These are phyloP conservation scores for Metschnikowia reukaufii DNA, from an alignment of 805 yeast genomes.

Conservation along the genomic window DNA sequence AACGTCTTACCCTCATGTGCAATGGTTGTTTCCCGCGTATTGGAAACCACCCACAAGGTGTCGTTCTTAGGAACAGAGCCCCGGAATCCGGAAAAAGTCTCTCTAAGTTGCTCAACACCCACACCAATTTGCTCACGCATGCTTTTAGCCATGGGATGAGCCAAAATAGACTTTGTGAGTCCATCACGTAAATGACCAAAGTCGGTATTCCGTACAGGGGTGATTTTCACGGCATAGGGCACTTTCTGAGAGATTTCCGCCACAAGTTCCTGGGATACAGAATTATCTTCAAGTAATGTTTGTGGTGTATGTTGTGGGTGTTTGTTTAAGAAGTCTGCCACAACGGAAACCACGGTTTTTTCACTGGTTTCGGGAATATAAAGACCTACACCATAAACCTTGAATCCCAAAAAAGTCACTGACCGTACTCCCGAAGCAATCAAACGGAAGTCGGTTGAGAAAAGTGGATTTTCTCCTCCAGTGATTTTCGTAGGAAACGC, in stretches of 20 bases:
- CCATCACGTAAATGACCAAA: constrained; percentile 90
- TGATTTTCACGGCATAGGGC: constrained; percentile 68
- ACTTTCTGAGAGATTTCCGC: constrained; percentile 57
- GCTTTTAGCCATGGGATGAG: constrained; percentile 58
- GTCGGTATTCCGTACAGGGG: constrained; percentile 89
- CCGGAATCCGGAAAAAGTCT: constrained; percentile 55
- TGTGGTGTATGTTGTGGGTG: constrained; percentile 8
- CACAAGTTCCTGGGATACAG: constrained; percentile 52
- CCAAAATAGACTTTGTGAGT: constrained; percentile 72
- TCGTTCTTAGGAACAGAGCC: constrained; percentile 78
- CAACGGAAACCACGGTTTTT: constrained; percentile 10
- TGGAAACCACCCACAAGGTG: constrained; percentile 52
- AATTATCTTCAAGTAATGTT: constrained; percentile 46
- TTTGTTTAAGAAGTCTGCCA: constrained; percentile 7
- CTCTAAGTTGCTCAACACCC: constrained; percentile 69
- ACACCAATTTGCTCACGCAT: constrained; percentile 39
- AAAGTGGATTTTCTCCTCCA: constrained; percentile 11
- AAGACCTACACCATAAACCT: constrained; percentile 84
- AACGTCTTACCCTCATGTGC: constrained; percentile 16
- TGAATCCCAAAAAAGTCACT: constrained; percentile 79
- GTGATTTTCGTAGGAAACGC: constrained; percentile 41
- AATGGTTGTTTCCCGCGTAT: constrained; percentile 9
- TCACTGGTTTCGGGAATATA: constrained; percentile 68
- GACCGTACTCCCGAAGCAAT: constrained; percentile 81
- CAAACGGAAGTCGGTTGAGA: constrained; percentile 47